A percentile compares a stretch with the other conserved stretches of the same genome.
These are phyloP conservation scores for Allium cepa DNA, from an alignment of 106 monocot species.

Conservation along the genomic window DNA sequence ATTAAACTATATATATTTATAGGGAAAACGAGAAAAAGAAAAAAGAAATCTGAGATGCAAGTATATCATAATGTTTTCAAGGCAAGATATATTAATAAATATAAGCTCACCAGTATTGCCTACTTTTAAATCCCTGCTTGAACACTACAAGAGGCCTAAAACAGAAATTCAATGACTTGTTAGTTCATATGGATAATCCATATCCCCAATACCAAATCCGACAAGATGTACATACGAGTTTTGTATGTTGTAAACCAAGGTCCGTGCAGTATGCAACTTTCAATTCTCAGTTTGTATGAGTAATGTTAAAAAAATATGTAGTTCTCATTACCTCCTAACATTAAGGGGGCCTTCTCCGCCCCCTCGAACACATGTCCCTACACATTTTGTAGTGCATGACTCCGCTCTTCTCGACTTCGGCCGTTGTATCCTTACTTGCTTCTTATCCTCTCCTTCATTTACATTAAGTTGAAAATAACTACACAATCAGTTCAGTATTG, in stretches of 20 bases:
- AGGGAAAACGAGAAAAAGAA: background rate
- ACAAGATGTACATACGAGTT: too few species aligned
- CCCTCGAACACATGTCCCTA: constrained; percentile 75
- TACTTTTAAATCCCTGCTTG: constrained; percentile 80
- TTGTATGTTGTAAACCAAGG: too few species aligned
- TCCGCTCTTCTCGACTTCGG: constrained; percentile 75
- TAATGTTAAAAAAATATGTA: background rate
- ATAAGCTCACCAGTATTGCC: constrained; percentile 70
- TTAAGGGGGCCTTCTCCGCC: constrained; percentile 91
- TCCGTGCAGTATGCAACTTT: too few species aligned
- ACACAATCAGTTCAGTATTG: too few species aligned
- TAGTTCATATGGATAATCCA: too few species aligned
- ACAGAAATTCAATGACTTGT: background rate
- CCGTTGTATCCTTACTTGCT: constrained; percentile 54
- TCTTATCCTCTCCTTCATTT: constrained; percentile 32
- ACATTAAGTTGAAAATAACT: too few species aligned
- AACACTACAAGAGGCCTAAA: constrained; percentile 92
- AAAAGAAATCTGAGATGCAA: background rate
- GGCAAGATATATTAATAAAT: background rate
- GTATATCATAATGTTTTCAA: background rate
- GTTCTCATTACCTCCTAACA: constrained; percentile 47
- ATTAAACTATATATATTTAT: constrained; percentile 40
- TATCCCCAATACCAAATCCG: too few species aligned
- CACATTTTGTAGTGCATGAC: constrained; percentile 72
- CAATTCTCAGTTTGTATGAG: too few species aligned